Base-by-base conservation (phyloP, 768 basidiomycete species). In the Kwoniella dejecticola region DNA sequence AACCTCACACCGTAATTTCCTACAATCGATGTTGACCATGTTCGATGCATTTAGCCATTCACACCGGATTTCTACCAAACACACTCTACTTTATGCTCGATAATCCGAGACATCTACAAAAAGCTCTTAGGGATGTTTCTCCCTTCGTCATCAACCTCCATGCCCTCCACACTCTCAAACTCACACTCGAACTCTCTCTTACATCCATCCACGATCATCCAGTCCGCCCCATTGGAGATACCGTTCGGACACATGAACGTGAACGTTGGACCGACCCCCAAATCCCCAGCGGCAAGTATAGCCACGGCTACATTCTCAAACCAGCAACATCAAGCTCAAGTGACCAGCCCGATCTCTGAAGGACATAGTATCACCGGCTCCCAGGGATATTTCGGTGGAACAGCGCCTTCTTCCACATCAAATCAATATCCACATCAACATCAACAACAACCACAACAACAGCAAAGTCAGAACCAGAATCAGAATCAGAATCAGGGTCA, bases 101-200 rank as follows among this genome's bases (percentile, higher is more conserved):
- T 76, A 62, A 70, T 79, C 53, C 74, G 72, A 10, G 74, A 74
- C 26, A 41, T 77, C 1, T 79, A 79, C 66, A 73, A 69, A 30
- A 75, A 72, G 42, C 50, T 76, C 21, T 57, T 71, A 7, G 63
- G 63, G 10, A 68, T 73, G 62, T 61, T 77, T 55, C 60, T 74
- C 13, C 74, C 74, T 21, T 49, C 61, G 15, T 41, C 41, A 26
- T n/a, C n/a, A n/a, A n/a, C 49, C 46, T n/a, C 47, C 64, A n/a
- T 31, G n/a, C n/a, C 52, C 21, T 30, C 45, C 26, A 11, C 45
- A 24, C 40, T 36, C 17, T n/a, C 47, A 44, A 17, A 41, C 23
- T n/a, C 47, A n/a, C 8, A 38, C 7, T 30, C 46, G 17, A 42
- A 42, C n/a, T 57, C 59, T 17, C 54, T 74, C 1, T 33, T 66